Evolutionary conservation across 2,329 filamentous ascomycete species (phyloP), one percentile per base, ranked within the genome.

Genomic region (Proliferodiscus dingleyae): DNA sequence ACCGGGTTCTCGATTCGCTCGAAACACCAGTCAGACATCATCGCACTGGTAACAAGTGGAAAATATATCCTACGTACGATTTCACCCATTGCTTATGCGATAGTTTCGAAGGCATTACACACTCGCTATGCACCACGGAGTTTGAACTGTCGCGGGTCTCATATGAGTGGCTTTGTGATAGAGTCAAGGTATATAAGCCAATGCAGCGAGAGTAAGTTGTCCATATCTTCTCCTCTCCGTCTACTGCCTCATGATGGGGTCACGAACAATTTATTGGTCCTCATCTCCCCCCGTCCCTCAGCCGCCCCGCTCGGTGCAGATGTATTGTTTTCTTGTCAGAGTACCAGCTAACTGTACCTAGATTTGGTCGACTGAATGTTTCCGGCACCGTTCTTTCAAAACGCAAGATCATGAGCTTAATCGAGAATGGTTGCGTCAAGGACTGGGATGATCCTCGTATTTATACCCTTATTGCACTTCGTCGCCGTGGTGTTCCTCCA

Each of bases 181-280:
- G 80, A 9, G 73, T 95, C 11, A 87, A 83, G 28, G 82, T 94
- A 46, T 95, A 94, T 66, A 79, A 89, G 60, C 89, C 91, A 1
- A 95, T 95, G 88, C 91, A 97, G 75, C 76, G 91, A 64, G 90
- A 95, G 69, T 94, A 78, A n/a, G n/a, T n/a, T n/a, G n/a, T n/a
- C n/a, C n/a, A n/a, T n/a, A n/a, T n/a, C n/a, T n/a, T n/a, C n/a
- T n/a, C n/a, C n/a, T n/a, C n/a, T n/a, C n/a, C n/a, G n/a, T n/a
- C n/a, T n/a, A n/a, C n/a, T n/a, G n/a, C n/a, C n/a, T n/a, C n/a
- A n/a, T n/a, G n/a, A n/a, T n/a, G n/a, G n/a, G n/a, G n/a, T n/a
- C n/a, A n/a, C n/a, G n/a, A n/a, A n/a, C n/a, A n/a, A n/a, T n/a
- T n/a, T n/a, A n/a, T n/a, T n/a, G n/a, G n/a, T n/a, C n/a, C n/a